Evolutionary conservation across 495 filamentous ascomycete genomes (phyloP).

Genomic region (Chaetomium tenue): DNA sequence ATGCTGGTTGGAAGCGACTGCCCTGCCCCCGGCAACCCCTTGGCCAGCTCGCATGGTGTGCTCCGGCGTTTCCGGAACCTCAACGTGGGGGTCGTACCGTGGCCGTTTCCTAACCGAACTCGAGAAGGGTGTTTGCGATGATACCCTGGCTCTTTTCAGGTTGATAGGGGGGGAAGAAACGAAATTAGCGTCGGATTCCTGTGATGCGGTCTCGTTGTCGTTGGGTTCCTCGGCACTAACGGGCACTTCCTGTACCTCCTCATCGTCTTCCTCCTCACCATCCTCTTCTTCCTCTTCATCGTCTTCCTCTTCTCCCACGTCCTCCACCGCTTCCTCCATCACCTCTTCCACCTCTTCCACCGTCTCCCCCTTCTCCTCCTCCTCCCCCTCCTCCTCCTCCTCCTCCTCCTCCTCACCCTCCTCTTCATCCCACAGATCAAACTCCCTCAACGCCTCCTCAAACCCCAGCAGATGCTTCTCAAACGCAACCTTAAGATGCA

Average conservation of each 20-base stretch:
- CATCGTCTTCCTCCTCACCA: neutral
- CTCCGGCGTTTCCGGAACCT: conserved; percentile 12
- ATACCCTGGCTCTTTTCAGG: conserved; percentile 8
- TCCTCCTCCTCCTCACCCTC: conserved; percentile 2
- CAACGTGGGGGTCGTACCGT: conserved; percentile 19
- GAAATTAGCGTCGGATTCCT: neutral
- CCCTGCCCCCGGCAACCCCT: neutral
- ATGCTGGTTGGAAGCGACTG: neutral
- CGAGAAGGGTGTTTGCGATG: neutral
- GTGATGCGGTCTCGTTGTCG: conserved; percentile 3
- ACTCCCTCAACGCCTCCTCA: conserved; percentile 33
- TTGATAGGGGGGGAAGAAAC: conserved; percentile 34
- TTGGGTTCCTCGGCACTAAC: conserved; percentile 19
- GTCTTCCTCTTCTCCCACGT: neutral
- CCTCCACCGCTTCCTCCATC: neutral
- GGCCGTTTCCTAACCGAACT: conserved; percentile 18
- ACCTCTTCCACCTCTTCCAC: conserved; percentile 25
- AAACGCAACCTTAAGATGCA: conserved; percentile 40
- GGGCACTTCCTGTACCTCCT: neutral
- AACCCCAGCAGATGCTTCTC: conserved; percentile 35
- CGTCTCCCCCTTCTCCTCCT: conserved; percentile 31
- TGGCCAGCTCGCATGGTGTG: neutral
- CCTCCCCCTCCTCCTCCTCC: conserved; percentile 11
- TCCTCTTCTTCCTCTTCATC: conserved; percentile 9
- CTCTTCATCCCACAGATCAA: neutral